Evolutionary conservation across 768 basidiomycete genomes (phyloP).

Genomic region (Leccinum sublutescens): DNA sequence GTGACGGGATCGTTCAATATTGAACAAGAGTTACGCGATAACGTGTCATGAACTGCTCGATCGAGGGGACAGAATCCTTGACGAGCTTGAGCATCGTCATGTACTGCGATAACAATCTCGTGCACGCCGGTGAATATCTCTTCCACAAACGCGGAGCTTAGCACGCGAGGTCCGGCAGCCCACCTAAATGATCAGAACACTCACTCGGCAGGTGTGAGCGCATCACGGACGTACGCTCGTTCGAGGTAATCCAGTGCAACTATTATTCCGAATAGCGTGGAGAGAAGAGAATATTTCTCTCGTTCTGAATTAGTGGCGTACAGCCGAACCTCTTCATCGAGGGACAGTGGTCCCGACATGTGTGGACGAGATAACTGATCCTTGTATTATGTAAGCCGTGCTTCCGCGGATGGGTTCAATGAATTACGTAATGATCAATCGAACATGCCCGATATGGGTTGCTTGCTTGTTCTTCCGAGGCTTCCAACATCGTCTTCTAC

Average conservation of each 20-base stretch:
- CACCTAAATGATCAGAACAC: slow-evolving; percentile 30
- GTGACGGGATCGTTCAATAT: background rate
- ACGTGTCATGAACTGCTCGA: slow-evolving; percentile 89
- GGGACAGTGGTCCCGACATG: slow-evolving; percentile 43
- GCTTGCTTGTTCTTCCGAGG: too few relatives aligned
- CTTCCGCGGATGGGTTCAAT: too few relatives aligned
- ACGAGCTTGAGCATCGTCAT: slow-evolving; percentile 98
- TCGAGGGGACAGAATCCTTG: slow-evolving; percentile 76
- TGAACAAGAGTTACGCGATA: slow-evolving; percentile 54
- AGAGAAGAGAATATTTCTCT: slow-evolving; percentile 83
- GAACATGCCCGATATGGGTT: too few relatives aligned
- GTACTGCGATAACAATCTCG: slow-evolving; percentile 91
- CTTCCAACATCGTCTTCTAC: too few relatives aligned
- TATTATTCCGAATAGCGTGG: slow-evolving; percentile 89
- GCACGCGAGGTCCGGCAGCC: background rate
- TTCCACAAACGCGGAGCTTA: slow-evolving; percentile 24
- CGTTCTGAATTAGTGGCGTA: slow-evolving; percentile 86
- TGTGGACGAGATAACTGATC: background rate
- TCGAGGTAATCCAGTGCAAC: slow-evolving; percentile 93
- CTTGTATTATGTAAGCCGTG: too few relatives aligned
- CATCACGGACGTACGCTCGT: slow-evolving; percentile 92
- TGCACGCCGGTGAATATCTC: slow-evolving; percentile 97
- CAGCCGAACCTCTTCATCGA: slow-evolving; percentile 91
- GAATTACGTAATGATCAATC: background rate
- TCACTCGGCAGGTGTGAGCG: slow-evolving; percentile 87